A percentile compares a stretch with the other conserved stretches of the same genome.
These are phyloP conservation scores for Penicillium hesseltinei DNA, from an alignment of 2,329 filamentous ascomycete genomes.

Conservation along the genomic window DNA sequence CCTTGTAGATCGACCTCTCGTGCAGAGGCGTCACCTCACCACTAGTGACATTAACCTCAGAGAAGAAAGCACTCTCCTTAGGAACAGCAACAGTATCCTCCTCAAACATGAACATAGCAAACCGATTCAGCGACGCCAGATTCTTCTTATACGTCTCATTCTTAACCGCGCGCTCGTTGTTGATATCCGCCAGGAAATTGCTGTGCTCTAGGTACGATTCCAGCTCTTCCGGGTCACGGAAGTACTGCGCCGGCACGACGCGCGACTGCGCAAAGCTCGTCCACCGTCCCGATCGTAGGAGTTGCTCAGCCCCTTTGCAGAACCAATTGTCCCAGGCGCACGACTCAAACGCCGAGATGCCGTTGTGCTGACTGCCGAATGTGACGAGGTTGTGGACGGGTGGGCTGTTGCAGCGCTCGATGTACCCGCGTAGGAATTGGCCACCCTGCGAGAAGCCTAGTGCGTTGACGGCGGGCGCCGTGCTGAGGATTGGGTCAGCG, in stretches of 20 bases:
- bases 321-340: slow-evolving; percentile 73
- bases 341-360: slow-evolving; percentile 76
- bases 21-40: slow-evolving; percentile 64
- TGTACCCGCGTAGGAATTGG: slow-evolving; percentile 87
- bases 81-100: slow-evolving; percentile 84
- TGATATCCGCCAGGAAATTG: slow-evolving; percentile 92
- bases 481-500: slow-evolving; percentile 73
- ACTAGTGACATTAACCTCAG: slow-evolving; percentile 71
- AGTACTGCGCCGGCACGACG: slow-evolving; percentile 94
- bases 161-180: slow-evolving; percentile 80
- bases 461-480: slow-evolving; percentile 80
- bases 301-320: slow-evolving; percentile 74
- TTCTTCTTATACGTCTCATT: slow-evolving; percentile 72
- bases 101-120: slow-evolving; percentile 87
- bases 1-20: slow-evolving; percentile 70
- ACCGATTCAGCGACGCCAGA: slow-evolving; percentile 66
- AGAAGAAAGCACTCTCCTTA: slow-evolving; percentile 88
- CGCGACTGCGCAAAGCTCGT: slow-evolving; percentile 70
- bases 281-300: slow-evolving; percentile 81
- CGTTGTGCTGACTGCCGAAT: slow-evolving; percentile 88
- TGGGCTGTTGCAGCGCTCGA: slow-evolving; percentile 80
- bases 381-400: slow-evolving; percentile 78
- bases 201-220: slow-evolving; percentile 73
- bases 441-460: slow-evolving; percentile 95
- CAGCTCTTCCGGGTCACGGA: slow-evolving; percentile 68